phyloP scores from a whole-genome alignment of 148 eudicot genomes.

The Silene latifolia region DNA sequence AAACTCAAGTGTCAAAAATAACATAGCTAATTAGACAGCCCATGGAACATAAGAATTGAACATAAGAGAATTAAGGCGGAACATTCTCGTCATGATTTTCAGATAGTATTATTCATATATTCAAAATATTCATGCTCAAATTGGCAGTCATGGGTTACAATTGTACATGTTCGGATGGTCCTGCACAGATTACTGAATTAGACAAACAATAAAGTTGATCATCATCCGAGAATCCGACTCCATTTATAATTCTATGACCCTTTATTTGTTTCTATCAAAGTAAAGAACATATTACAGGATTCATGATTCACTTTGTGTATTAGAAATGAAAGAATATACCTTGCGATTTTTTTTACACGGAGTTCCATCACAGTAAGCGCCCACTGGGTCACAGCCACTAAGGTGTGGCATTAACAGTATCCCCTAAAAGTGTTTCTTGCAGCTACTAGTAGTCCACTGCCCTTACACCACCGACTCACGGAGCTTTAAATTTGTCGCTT shows the following conservation, averaged over 20 bases:
- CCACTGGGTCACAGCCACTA: background rate
- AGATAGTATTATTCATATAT: background rate
- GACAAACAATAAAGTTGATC: background rate
- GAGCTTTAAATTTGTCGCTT: background rate
- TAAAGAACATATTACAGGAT: background rate
- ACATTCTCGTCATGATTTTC: background rate
- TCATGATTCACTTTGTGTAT: background rate
- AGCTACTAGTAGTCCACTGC: background rate
- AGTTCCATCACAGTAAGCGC: background rate
- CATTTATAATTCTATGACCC: background rate
- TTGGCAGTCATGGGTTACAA: background rate
- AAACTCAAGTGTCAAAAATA: background rate
- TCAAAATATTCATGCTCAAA: background rate
- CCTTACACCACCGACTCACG: background rate
- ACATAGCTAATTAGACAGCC: background rate
- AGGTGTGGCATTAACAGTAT: background rate
- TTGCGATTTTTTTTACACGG: too few relatives aligned
- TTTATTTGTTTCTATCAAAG: background rate
- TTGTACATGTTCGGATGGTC: background rate
- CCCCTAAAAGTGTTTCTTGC: background rate
- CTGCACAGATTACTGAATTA: background rate
- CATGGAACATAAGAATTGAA: conserved; percentile 2
- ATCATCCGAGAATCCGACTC: background rate
- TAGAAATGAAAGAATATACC: background rate
- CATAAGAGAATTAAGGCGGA: background rate